Percentiles rank a stretch among this genome's conserved stretches.
Evolutionary conservation across 208 protist genomes (phyloP).

Genomic region (Crithidia mellificae): DNA sequence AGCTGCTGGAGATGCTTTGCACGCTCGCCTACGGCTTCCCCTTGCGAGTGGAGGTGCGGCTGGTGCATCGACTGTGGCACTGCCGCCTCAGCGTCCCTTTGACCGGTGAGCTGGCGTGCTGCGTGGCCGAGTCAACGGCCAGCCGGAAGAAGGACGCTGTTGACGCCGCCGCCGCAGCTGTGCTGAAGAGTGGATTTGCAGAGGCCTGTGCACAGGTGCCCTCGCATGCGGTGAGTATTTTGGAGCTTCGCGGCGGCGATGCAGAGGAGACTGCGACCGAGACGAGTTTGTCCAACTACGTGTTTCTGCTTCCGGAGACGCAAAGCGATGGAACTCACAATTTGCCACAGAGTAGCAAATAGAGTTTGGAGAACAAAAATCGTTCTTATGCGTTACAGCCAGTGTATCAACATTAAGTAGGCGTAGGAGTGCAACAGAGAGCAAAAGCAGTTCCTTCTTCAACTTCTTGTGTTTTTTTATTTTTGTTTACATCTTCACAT

Average conservation of each 20-base stretch:
- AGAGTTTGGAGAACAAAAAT: not conserved
- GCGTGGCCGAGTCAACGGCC: conserved; percentile 31
- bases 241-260: not conserved
- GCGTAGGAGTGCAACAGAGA: too few relatives aligned
- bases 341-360: not conserved
- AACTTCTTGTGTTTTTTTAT: too few relatives aligned
- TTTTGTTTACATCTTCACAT: too few relatives aligned
- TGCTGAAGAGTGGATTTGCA: conserved; percentile 24
- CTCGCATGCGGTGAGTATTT: not conserved
- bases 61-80: conserved; percentile 46
- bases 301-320: not conserved
- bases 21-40: conserved; percentile 16
- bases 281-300: conserved; percentile 4
- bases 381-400: too few relatives aligned
- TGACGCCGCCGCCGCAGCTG: conserved; percentile 35
- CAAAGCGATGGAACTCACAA: too few relatives aligned
- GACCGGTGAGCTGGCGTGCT: conserved; percentile 36
- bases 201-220: conserved; percentile 2
- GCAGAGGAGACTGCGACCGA: not conserved
- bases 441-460: too few relatives aligned
- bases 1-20: conserved; percentile 22
- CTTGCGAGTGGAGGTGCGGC: conserved; percentile 8
- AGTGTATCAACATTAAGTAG: too few relatives aligned
- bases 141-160: conserved; percentile 56
- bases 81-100: conserved; percentile 55